Base-by-base conservation (phyloP, 495 filamentous ascomycete species). In the Penicillium lagena region DNA sequence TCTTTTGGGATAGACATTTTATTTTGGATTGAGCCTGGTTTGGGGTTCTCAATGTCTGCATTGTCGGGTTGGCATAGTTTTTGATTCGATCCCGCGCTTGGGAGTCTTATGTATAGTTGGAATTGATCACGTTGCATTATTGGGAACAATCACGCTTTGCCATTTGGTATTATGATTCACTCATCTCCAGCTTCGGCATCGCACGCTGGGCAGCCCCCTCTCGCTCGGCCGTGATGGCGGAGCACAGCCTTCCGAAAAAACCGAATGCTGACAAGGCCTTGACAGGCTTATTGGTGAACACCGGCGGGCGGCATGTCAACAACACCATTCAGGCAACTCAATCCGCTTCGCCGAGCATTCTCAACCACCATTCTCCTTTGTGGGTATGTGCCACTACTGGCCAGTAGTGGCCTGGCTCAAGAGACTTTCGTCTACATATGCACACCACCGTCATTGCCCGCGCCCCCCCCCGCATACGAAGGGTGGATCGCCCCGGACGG, bases 381-480 rank as follows among this genome's bases (percentile, higher is more conserved):
- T 22, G 22, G 22, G 22, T 22, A 4, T 22, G 22, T 22, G 22
- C 22, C 22, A 22, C 22, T 22, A 22, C 2, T 22, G 22, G 22
- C 22, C 22, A 22, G 17, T 17, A 17, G 17, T 17, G 17, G 1
- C 17, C 17, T 22, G 22, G 22, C 22, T 3, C 22, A 22, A 22
- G 22, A 22, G 22, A 22, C 22, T 4, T 39, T 40, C 12, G 3
- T n/a, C 12, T 37, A 10, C 15, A 39, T 32, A 45, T 44, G 50
- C 45, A 51, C 39, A 22, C 35, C 29, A 27, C 12, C 49, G 45
- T 52, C 40, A 48, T 42, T 13, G 31, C 13, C 35, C 31, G 42
- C 22, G 31, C 12, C 34, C 34, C 41, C n/a, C 52, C 48, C 52
- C 52, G 52, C 52, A 55, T 50, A 27, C 14, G 31, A 22, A 12